Evolutionary conservation across 2,329 filamentous ascomycete genomes (phyloP).

Genomic region (Chrysoporthe austroafricana): DNA sequence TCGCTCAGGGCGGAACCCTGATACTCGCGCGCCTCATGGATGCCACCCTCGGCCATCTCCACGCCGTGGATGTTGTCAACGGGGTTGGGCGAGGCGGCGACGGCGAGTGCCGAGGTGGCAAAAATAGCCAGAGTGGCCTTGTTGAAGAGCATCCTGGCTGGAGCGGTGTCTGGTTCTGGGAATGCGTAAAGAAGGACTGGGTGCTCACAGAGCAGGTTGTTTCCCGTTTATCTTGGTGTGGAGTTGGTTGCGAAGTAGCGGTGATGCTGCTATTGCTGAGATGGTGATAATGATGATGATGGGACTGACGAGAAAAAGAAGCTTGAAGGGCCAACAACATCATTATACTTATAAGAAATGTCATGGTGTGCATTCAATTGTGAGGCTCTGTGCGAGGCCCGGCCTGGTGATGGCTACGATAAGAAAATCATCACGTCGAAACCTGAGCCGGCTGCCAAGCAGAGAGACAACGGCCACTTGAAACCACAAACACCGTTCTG

Average conservation of each 20-base stretch:
- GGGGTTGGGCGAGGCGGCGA: neutral
- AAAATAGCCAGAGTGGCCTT: constrained; percentile 2
- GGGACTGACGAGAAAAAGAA: neutral
- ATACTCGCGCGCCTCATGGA: neutral
- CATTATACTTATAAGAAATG: neutral
- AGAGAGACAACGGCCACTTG: neutral
- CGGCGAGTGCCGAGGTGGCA: neutral
- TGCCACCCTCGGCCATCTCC: neutral
- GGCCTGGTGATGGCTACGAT: neutral
- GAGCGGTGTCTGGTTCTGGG: neutral
- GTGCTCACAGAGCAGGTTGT: neutral
- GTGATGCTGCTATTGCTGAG: neutral
- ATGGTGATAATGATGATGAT: neutral
- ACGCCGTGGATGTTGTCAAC: neutral
- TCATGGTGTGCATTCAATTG: neutral
- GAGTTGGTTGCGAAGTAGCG: neutral
- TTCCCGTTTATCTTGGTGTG: neutral
- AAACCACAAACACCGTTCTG: neutral
- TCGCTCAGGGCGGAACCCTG: neutral
- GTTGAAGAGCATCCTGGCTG: constrained; percentile 1
- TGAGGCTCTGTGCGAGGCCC: neutral
- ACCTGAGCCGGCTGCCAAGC: neutral
- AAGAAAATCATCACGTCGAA: constrained; percentile 2
- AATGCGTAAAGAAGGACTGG: neutral
- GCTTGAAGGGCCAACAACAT: neutral